Evolutionary conservation across 1,284 basidiomycete species (phyloP), one percentile per base, ranked within the genome.

Genomic region (Ganoderma lingzhi): DNA sequence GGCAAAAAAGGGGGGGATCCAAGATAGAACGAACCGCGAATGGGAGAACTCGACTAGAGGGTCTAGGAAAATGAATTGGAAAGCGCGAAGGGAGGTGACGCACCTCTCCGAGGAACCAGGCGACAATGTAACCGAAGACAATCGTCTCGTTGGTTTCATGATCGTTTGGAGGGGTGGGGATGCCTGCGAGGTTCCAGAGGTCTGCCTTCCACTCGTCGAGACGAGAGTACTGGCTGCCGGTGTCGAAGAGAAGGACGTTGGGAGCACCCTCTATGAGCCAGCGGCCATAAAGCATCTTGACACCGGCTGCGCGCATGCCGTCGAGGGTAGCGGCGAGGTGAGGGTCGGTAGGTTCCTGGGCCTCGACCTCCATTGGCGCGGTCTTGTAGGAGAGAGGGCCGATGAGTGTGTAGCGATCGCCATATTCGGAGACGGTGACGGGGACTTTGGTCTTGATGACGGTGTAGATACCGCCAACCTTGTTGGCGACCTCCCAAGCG

Each of bases 361-460:
- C 86, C 81, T 99, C 97, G 75, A 99, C 97, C 84, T 99, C 97
- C 95, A 99, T 97, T 62, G 97, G 96, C 0, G 97, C 97, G 3
- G 95, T 93, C 86, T 99, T 99, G 91, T 99, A 98, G 70, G 93
- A 95, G 73, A 99, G 90, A 14, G 97, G 92, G 61, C 97, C 97
- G 78, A 99, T 94, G 80, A 99, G 93, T 74, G 90, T 93, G 85
- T 97, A 98, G 73, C 96, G 88, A 82, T 95, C 93, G 78, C 94
- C 93, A 81, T 93, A 98, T 82, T 98, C 96, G 72, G 92, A 90
- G 77, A 97, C 94, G 72, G 97, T 98, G 81, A 99, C 95, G 69
- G 97, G 97, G 64, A 98, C 96, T 81, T 99, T 99, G 67, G 97
- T 99, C 85, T 98, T 98, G 83, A 99, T 98, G 84, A 99, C 97